Base-by-base conservation (phyloP, 345 rosid genomes). In the Euphorbia peplus region DNA sequence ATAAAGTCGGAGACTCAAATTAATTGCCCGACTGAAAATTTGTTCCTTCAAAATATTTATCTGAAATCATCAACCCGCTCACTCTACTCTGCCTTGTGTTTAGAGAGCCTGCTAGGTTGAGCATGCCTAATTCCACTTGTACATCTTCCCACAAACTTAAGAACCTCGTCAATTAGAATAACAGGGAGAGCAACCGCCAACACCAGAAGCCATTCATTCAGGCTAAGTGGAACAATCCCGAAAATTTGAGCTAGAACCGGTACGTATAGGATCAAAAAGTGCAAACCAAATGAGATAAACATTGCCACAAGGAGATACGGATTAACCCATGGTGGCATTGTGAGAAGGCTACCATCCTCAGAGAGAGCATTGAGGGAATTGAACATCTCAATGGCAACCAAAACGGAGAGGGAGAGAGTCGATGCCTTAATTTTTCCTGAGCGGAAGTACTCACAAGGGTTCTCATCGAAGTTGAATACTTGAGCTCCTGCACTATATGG, bases 341-440 rank as follows among this genome's bases (percentile, higher is more conserved):
- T 78, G 69, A 86, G n/a, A 11, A 93, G 81, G 78, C 98, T 89
- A 7, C 85, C 81, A 63, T 93, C 97, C 80, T 93, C 97, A 0
- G 97, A 93, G 19, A 93, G 89, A 29, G 98, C 98, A 44, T 93
- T 93, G 4, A 93, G 82, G 28, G 98, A 93, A 59, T 93, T 93
- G 86, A 93, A 91, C 98, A 93, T 93, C 83, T 93, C 98, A 11
- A 93, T 93, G 48, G 97, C 87, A 41, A 93, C 98, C 88, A 93
- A 70, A 13, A 93, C 97, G 0, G 98, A 83, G 52, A 93, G 96
- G 68, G 97, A 91, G 52, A 91, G 93, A 3, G 96, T 91, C 0
- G 91, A 85, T 2, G 97, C 97, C 70, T 95, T 95, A 75, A 95
- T 83, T 76, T 91, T 95, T 37, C 99, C 99, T 0, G 76, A 62